These are phyloP conservation scores for Emergomyces africanus DNA, from an alignment of 2,329 filamentous ascomycete species.

Conservation along the genomic window DNA sequence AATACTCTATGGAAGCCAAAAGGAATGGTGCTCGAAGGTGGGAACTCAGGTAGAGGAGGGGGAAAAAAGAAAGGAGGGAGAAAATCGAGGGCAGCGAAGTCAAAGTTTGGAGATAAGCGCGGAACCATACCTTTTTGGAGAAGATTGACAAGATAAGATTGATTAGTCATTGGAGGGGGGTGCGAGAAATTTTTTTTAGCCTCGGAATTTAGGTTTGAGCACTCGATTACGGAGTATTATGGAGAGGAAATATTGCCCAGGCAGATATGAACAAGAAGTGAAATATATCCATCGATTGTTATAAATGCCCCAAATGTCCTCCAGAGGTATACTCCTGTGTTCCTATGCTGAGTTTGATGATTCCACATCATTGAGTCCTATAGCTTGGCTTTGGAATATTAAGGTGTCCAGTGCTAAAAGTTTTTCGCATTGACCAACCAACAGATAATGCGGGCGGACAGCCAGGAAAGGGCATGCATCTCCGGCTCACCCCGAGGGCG, in stretches of 20 bases:
- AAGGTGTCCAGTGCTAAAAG: neutral
- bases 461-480: neutral
- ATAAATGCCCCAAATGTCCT: neutral
- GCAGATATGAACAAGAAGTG: neutral
- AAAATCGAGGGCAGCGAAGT: neutral
- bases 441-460: neutral
- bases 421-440: neutral
- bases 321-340: no score
- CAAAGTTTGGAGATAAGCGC: neutral
- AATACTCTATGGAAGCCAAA: neutral
- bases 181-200: neutral
- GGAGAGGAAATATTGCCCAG: neutral
- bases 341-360: neutral
- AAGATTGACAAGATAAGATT: neutral
- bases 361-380: neutral
- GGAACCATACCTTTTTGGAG: neutral
- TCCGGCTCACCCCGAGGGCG: neutral
- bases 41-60: neutral
- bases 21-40: neutral
- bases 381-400: neutral
- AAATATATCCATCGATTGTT: neutral
- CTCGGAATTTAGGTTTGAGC: neutral
- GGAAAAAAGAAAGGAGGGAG: neutral
- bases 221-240: no score
- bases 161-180: constrained; percentile 7